Evolutionary conservation across 2,329 filamentous ascomycete genomes (phyloP).

Genomic region (Aspergillus sp.): DNA sequence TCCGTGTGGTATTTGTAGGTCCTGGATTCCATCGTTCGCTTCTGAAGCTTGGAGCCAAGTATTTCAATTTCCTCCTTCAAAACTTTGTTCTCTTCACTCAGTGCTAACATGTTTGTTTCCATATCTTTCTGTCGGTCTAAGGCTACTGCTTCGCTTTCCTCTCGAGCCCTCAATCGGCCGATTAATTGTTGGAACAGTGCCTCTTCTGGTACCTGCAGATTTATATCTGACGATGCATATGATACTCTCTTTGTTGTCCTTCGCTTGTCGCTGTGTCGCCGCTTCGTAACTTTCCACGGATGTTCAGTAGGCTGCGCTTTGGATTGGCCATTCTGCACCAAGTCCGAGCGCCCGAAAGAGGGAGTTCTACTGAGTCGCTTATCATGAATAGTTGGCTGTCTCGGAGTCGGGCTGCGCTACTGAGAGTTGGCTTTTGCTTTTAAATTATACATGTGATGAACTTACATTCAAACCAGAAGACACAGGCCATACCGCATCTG

Average conservation of each 20-base stretch:
- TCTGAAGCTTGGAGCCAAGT: constrained; percentile 19
- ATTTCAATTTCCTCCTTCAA: constrained; percentile 26
- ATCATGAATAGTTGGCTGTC: neutral
- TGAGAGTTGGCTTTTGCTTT: neutral
- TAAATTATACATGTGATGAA: neutral
- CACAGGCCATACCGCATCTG: neutral
- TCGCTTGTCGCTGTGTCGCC: constrained; percentile 11
- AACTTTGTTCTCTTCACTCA: constrained; percentile 29
- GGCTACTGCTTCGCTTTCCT: constrained; percentile 30
- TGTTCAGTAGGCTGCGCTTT: neutral
- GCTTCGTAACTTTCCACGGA: constrained; percentile 18
- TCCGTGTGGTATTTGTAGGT: constrained; percentile 26
- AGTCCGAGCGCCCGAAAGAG: neutral
- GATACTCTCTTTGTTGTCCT: neutral
- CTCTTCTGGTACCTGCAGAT: constrained; percentile 30
- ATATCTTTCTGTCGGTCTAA: constrained; percentile 25
- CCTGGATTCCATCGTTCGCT: constrained; percentile 21
- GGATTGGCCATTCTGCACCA: neutral
- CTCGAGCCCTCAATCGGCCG: constrained; percentile 32
- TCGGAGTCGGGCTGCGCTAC: neutral
- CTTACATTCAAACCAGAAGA: neutral
- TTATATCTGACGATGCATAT: neutral
- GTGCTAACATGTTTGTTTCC: constrained; percentile 23
- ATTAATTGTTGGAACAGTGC: constrained; percentile 38
- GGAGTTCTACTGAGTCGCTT: too few species aligned